Conservation (phyloP, 2,329 filamentous ascomycete species). For the Botryotinia calthae region DNA sequence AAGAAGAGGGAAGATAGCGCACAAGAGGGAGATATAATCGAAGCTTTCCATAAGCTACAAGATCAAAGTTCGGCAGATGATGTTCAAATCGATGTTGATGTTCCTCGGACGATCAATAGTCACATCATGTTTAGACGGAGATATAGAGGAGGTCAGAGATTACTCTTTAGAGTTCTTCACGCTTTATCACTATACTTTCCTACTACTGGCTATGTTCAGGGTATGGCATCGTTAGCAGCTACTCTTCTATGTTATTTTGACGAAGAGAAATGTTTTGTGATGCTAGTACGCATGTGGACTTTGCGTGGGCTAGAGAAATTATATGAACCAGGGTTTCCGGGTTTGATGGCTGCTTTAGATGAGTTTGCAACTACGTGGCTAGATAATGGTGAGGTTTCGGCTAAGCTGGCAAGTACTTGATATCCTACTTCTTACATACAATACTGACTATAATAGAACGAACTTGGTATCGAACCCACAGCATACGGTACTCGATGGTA, state of each 20-base stretch:
- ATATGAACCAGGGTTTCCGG: conserved; percentile 80
- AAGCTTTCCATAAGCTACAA: conserved; percentile 70
- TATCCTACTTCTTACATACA: not conserved
- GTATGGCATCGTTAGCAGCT: conserved; percentile 91
- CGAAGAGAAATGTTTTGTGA: conserved; percentile 89
- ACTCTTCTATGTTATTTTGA: conserved; percentile 96
- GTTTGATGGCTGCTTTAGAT: conserved; percentile 78
- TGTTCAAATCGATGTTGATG: conserved; percentile 94
- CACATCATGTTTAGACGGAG: conserved; percentile 96
- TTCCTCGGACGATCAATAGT: conserved; percentile 87
- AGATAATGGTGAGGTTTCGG: conserved; percentile 69
- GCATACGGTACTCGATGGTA: conserved; percentile 98
- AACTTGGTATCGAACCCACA: conserved; percentile 78
- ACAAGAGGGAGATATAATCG: conserved; percentile 69
- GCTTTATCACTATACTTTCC: conserved; percentile 88
- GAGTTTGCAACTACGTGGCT: conserved; percentile 89
- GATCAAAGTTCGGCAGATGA: conserved; percentile 79
- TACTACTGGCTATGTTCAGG: conserved; percentile 91
- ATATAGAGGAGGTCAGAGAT: conserved; percentile 86
- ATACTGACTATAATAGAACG: conserved; percentile 50
- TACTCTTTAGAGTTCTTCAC: conserved; percentile 90
- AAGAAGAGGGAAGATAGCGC: conserved; percentile 59
- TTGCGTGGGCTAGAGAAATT: conserved; percentile 80
- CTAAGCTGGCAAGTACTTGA: conserved; percentile 65
- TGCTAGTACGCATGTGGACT: conserved; percentile 94